Conservation (phyloP, 1,284 basidiomycete species). For the Ustilago shanxiensis region DNA sequence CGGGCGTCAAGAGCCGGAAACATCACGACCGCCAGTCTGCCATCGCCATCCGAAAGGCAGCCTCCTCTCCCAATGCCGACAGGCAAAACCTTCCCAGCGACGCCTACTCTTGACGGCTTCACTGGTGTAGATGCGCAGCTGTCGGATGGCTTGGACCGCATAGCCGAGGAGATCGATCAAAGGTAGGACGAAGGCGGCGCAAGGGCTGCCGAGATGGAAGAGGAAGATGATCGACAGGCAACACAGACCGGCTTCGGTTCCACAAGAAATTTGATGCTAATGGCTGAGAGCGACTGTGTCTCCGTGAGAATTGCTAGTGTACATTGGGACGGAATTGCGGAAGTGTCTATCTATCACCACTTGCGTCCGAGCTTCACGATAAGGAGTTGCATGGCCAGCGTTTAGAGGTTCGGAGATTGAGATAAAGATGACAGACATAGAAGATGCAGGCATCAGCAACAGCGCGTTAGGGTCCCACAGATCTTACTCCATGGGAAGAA, state of each 20-base stretch:
- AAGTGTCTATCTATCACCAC: conserved; percentile 17
- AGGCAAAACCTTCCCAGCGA: too few species aligned
- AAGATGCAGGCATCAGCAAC: not conserved
- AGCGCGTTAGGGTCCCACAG: not conserved
- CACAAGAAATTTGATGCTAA: not conserved
- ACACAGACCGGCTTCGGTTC: not conserved
- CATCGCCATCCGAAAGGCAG: too few species aligned
- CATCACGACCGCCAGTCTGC: too few species aligned
- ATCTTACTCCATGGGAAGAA: not conserved
- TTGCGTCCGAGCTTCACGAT: conserved; percentile 34
- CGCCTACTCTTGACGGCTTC: too few species aligned
- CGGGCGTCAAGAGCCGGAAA: too few species aligned
- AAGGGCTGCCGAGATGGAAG: not conserved
- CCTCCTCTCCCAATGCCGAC: too few species aligned
- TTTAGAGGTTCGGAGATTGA: not conserved
- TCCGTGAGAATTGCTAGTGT: not conserved
- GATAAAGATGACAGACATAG: not conserved
- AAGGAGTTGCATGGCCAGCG: not conserved
- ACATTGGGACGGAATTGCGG: not conserved
- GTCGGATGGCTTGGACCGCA: too few species aligned
- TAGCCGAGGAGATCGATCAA: too few species aligned
- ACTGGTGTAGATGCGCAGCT: too few species aligned
- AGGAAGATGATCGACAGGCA: not conserved
- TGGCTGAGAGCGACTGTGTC: not conserved
- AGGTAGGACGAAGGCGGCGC: too few species aligned